These are phyloP conservation scores for Lyophyllum shimeji DNA, from an alignment of 768 basidiomycete genomes.

Conservation along the genomic window DNA sequence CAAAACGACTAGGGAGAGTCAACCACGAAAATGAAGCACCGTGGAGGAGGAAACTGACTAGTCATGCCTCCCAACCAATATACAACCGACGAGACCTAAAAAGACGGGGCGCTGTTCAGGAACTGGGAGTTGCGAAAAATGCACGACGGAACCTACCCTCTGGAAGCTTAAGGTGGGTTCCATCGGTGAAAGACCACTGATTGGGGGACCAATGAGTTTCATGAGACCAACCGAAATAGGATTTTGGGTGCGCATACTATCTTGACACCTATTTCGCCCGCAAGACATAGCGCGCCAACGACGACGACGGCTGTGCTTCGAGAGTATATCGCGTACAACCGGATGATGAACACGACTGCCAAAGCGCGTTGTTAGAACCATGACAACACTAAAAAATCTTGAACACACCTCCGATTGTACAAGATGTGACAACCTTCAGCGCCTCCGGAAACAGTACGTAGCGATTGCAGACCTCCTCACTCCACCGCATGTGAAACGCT, in stretches of 20 bases:
- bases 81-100: slow-evolving; percentile 34
- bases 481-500: slow-evolving; percentile 37
- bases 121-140: not conserved
- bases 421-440: slow-evolving; percentile 29
- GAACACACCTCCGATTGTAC: slow-evolving; percentile 30
- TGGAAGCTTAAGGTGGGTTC: slow-evolving; percentile 29
- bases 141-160: slow-evolving; percentile 19
- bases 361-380: not conserved
- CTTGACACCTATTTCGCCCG: slow-evolving; percentile 28
- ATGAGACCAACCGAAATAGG: not conserved
- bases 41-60: slow-evolving; percentile 18
- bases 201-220: not conserved
- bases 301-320: slow-evolving; percentile 19
- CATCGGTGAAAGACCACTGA: slow-evolving; percentile 38
- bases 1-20: slow-evolving; percentile 26
- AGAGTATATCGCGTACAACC: slow-evolving; percentile 27
- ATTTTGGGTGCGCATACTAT: slow-evolving; percentile 27
- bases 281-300: slow-evolving; percentile 21
- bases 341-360: slow-evolving; percentile 8
- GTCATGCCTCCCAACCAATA: slow-evolving; percentile 29
- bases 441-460: slow-evolving; percentile 36
- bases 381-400: not conserved
- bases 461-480: slow-evolving; percentile 28
- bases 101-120: not conserved
- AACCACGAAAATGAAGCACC: not conserved